Base-by-base conservation (phyloP, 2,329 filamentous ascomycete genomes). In the Botrytis medusae region DNA sequence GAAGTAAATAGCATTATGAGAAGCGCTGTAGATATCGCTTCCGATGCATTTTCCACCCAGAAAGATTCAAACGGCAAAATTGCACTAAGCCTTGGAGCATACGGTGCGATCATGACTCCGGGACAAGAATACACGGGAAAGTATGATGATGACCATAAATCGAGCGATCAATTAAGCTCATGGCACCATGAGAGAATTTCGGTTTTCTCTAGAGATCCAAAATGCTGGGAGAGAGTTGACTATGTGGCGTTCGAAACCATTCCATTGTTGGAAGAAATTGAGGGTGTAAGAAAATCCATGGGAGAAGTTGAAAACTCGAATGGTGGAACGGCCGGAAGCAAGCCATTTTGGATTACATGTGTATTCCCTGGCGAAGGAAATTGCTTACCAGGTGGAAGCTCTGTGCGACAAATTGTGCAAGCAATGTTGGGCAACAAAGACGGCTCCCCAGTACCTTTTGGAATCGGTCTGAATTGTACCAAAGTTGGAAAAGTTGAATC, bases 391-490 rank as follows among this genome's bases (percentile, higher is more conserved):
- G 89, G 91, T 77, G 89, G 89, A 2, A 87, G 82, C 75, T 80
- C 79, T 4, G 82, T 86, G 34, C 80, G 82, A 64, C 77, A 85
- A 74, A 83, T 86, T 74, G 82, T 86, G 14, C 64, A 75, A 44
- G 81, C 82, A 40, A 82, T 85, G 76, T 37, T 86, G 44, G 74
- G 74, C 10, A 69, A 59, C 18, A 71, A 68, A 51, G 51, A 74
- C 2, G 77, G 73, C 9, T 75, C 73, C 4, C 75, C 72, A 18
- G 74, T 81, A 5, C 90, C 90, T 0, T 90, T 87, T 87, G 90
- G 87, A 0, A 84, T 93, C 37, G 90, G 91, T 2, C 86, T 92
- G 78, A 92, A 92, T 81, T 92, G 90, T 80, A 92, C 87, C 54
- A 92, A 91, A 80, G 85, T 92, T 48, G 84, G 86, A 68, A 90